These are phyloP conservation scores for Carex sylvatica DNA, from an alignment of 202 grass and related monocot species.

Conservation along the genomic window DNA sequence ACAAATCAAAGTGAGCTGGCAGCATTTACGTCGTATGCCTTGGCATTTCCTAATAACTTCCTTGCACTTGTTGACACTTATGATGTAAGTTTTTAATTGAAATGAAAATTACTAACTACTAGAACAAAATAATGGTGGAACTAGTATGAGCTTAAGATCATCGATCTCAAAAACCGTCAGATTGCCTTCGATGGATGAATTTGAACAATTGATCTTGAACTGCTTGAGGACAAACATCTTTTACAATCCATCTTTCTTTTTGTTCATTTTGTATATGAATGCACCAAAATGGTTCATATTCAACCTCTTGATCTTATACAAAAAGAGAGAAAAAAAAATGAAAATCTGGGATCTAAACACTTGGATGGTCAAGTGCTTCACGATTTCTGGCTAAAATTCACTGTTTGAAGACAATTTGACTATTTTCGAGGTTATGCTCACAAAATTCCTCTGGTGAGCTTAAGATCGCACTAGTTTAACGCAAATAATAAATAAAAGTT, in stretches of 20 bases:
- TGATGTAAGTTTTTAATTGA: conserved; percentile 68
- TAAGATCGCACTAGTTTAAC: background rate
- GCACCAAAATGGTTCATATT: background rate
- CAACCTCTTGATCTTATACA: background rate
- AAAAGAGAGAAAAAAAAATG: background rate
- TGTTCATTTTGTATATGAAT: conserved; percentile 6
- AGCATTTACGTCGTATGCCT: conserved; percentile 88
- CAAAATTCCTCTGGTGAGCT: background rate
- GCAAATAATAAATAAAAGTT: background rate
- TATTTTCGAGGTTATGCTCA: background rate
- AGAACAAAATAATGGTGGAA: background rate
- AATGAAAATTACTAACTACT: background rate
- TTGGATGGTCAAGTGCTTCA: background rate
- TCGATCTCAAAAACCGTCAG: background rate
- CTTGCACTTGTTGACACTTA: conserved; percentile 94
- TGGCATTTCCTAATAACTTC: conserved; percentile 88
- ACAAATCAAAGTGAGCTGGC: conserved; percentile 95
- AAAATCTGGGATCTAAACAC: background rate
- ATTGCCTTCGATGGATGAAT: background rate
- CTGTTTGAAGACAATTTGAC: background rate
- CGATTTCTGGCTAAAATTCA: background rate
- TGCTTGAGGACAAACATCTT: background rate
- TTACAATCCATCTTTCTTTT: background rate
- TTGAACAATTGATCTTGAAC: background rate
- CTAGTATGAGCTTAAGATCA: background rate